Evolutionary conservation across 306 rosid genomes (phyloP).

Genomic region (Quercus gilva): DNA sequence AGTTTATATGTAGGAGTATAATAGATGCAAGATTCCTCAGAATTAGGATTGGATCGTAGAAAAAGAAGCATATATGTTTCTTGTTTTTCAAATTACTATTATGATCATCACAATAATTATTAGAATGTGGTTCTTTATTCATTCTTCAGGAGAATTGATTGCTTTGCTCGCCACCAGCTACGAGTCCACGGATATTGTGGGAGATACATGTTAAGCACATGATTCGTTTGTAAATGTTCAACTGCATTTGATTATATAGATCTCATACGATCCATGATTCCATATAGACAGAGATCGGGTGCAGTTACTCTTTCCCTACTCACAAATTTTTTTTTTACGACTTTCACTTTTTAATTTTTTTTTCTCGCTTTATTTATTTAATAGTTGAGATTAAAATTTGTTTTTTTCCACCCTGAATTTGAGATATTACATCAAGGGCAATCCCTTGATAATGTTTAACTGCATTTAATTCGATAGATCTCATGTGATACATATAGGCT

Average conservation of each 20-base stretch:
- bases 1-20: background rate
- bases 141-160: conserved; percentile 3
- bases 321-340: too few relatives aligned
- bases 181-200: conserved; percentile 2
- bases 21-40: background rate
- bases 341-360: too few relatives aligned
- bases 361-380: too few relatives aligned
- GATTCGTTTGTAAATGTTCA: conserved; percentile 21
- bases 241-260: conserved; percentile 21
- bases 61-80: background rate
- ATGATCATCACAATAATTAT: background rate
- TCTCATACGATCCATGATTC: conserved; percentile 26
- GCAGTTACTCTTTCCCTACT: too few relatives aligned
- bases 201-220: conserved; percentile 32
- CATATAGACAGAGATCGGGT: background rate
- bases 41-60: background rate
- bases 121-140: background rate
- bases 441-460: conserved; percentile 1
- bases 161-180: background rate
- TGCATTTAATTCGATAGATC: conserved; percentile 21
- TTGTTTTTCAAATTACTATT: background rate
- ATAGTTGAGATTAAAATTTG: too few relatives aligned
- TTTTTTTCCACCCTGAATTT: too few relatives aligned
- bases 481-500: conserved; percentile 28
- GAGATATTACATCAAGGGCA: too few relatives aligned